phyloP scores from a whole-genome alignment of 164 flowering plant genomes.

The Vitis amurensis region DNA sequence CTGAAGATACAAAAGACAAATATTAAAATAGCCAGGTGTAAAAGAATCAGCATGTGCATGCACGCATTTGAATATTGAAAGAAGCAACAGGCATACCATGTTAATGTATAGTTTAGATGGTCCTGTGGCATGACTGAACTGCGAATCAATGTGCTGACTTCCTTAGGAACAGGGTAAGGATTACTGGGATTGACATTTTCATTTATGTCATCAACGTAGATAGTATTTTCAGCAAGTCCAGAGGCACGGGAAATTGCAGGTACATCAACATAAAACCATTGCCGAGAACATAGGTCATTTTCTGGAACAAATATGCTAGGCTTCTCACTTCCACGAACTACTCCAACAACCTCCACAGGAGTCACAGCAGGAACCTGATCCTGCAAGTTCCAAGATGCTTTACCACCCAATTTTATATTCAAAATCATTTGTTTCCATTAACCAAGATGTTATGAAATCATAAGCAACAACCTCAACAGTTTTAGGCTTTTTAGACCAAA shows the following conservation, averaged over 20 bases:
- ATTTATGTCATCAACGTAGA: slow-evolving; percentile 77
- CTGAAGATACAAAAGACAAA: too few species aligned
- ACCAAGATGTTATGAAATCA: slow-evolving; percentile 6
- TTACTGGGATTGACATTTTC: slow-evolving; percentile 62
- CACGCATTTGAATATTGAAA: neutral
- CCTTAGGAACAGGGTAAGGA: slow-evolving; percentile 97
- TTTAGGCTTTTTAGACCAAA: slow-evolving; percentile 65
- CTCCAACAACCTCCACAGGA: slow-evolving; percentile 71
- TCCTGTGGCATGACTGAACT: slow-evolving; percentile 97
- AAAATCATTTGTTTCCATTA: slow-evolving; percentile 7
- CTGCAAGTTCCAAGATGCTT: slow-evolving; percentile 30
- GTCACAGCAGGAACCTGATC: slow-evolving; percentile 34
- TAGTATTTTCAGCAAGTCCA: slow-evolving; percentile 70
- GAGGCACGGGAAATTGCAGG: slow-evolving; percentile 68
- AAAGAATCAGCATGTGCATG: neutral
- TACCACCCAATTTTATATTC: slow-evolving; percentile 8
- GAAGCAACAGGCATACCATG: slow-evolving; percentile 49
- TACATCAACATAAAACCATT: slow-evolving; percentile 96
- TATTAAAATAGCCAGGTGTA: too few species aligned
- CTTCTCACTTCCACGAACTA: slow-evolving; percentile 85
- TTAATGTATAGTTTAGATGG: slow-evolving; percentile 85
- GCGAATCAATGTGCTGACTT: slow-evolving; percentile 62
- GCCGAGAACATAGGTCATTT: slow-evolving; percentile 72
- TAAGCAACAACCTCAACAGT: slow-evolving; percentile 41
- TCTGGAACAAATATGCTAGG: slow-evolving; percentile 94